phyloP scores from a whole-genome alignment of 495 filamentous ascomycete species.

The Penicillium salamii region DNA sequence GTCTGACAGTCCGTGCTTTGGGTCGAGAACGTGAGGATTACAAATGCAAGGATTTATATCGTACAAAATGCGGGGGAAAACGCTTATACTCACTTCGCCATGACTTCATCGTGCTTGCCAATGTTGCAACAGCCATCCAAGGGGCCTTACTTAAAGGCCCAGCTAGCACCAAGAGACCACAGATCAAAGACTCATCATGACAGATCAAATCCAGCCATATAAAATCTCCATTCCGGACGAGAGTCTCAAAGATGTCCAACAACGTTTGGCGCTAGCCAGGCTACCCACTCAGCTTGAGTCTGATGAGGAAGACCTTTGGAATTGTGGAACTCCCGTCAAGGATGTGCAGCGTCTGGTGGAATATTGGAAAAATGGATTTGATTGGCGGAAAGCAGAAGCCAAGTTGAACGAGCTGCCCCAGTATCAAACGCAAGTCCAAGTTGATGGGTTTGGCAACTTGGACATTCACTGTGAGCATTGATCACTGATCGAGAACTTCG shows the following conservation, averaged over 20 bases:
- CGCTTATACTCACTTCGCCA: not conserved
- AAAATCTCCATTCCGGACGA: constrained; percentile 37
- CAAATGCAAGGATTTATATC: not conserved
- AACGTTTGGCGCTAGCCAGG: constrained; percentile 34
- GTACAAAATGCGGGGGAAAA: not conserved
- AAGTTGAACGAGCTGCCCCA: constrained; percentile 44
- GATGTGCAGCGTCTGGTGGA: constrained; percentile 35
- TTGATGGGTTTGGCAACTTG: constrained; percentile 38
- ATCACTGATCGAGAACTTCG: no score
- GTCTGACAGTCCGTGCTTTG: not conserved
- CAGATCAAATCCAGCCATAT: constrained; percentile 21
- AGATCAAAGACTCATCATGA: constrained; percentile 8
- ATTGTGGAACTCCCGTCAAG: constrained; percentile 36
- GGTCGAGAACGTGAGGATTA: not conserved
- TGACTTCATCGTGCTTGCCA: not conserved
- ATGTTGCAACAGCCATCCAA: not conserved
- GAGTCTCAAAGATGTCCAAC: constrained; percentile 31
- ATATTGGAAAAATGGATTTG: constrained; percentile 39
- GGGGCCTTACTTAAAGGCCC: not conserved
- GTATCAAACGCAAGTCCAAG: constrained; percentile 37
- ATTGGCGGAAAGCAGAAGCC: constrained; percentile 44
- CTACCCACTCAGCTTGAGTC: constrained; percentile 39
- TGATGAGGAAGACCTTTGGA: constrained; percentile 32
- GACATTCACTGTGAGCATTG: constrained; percentile 44
- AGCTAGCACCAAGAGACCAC: no score